Evolutionary conservation across 2,329 filamentous ascomycete species (phyloP).

Genomic region (Fusarium poae): DNA sequence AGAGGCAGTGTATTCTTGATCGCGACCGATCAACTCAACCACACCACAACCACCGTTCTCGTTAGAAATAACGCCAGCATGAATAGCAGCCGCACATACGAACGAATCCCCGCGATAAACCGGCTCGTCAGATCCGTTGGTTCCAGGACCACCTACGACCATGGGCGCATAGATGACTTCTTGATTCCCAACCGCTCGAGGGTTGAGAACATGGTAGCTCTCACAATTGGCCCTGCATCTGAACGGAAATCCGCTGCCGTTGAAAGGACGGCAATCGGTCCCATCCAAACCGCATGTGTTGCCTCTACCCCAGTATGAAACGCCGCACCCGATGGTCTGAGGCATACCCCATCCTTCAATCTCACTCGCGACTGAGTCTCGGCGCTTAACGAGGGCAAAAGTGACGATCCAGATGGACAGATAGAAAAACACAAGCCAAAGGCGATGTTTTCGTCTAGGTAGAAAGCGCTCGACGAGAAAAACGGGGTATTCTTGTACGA

Average conservation of each 20-base stretch:
- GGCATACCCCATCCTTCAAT: constrained; percentile 77
- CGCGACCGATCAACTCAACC: constrained; percentile 77
- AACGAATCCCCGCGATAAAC: constrained; percentile 91
- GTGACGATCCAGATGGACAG: constrained; percentile 76
- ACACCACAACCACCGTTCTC: constrained; percentile 84
- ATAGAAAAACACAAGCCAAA: constrained; percentile 70
- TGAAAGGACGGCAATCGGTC: constrained; percentile 80
- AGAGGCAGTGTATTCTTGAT: constrained; percentile 72
- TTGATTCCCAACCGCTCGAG: constrained; percentile 79
- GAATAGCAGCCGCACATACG: constrained; percentile 86
- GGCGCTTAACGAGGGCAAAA: constrained; percentile 76
- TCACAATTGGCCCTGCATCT: constrained; percentile 80
- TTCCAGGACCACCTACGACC: constrained; percentile 75
- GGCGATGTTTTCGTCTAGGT: constrained; percentile 69
- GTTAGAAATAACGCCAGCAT: constrained; percentile 82
- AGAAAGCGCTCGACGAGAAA: constrained; percentile 72
- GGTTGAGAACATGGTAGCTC: constrained; percentile 74
- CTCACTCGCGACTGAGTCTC: constrained; percentile 69
- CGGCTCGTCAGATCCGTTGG: constrained; percentile 59
- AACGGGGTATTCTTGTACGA: constrained; percentile 75
- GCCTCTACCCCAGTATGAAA: constrained; percentile 77
- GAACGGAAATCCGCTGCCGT: constrained; percentile 77
- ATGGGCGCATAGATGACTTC: constrained; percentile 73
- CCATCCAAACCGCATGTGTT: constrained; percentile 83
- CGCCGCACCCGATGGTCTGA: constrained; percentile 73